These are phyloP conservation scores for Coffea humblotiana DNA, from an alignment of 305 asterid genomes.

Conservation along the genomic window DNA sequence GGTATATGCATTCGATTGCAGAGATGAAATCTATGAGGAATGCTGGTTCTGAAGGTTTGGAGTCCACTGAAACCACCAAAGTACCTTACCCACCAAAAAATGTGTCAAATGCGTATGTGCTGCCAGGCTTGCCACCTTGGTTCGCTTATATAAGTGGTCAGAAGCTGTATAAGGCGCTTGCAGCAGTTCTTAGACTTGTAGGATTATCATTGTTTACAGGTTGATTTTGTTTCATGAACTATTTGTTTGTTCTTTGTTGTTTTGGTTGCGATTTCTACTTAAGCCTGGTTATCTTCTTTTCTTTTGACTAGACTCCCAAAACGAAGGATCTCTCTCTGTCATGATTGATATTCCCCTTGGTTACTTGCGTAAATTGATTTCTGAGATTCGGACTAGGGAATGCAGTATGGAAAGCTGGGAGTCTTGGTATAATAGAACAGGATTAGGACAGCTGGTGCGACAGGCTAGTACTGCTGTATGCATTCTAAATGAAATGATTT, in stretches of 20 bases:
- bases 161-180: slow-evolving; percentile 72
- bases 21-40: slow-evolving; percentile 63
- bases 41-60: slow-evolving; percentile 34
- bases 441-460: slow-evolving; percentile 79
- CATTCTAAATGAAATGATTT: slow-evolving; percentile 84
- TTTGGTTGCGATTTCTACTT: slow-evolving; percentile 15
- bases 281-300: slow-evolving; percentile 21
- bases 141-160: slow-evolving; percentile 63
- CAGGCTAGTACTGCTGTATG: slow-evolving; percentile 93
- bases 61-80: slow-evolving; percentile 36
- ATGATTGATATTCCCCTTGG: slow-evolving; percentile 76
- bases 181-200: slow-evolving; percentile 80
- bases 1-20: slow-evolving; percentile 78
- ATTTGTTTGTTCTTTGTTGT: not conserved
- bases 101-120: slow-evolving; percentile 49
- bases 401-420: slow-evolving; percentile 73
- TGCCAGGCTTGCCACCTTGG: slow-evolving; percentile 98
- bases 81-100: slow-evolving; percentile 32
- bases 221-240: slow-evolving; percentile 28
- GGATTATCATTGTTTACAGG: slow-evolving; percentile 77
- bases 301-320: slow-evolving; percentile 53
- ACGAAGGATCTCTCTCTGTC: slow-evolving; percentile 65
- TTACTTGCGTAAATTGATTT: slow-evolving; percentile 66
- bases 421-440: slow-evolving; percentile 77
- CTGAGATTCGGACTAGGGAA: slow-evolving; percentile 69